phyloP scores from a whole-genome alignment of 305 asterid species.

The Fraxinus baroniana region DNA sequence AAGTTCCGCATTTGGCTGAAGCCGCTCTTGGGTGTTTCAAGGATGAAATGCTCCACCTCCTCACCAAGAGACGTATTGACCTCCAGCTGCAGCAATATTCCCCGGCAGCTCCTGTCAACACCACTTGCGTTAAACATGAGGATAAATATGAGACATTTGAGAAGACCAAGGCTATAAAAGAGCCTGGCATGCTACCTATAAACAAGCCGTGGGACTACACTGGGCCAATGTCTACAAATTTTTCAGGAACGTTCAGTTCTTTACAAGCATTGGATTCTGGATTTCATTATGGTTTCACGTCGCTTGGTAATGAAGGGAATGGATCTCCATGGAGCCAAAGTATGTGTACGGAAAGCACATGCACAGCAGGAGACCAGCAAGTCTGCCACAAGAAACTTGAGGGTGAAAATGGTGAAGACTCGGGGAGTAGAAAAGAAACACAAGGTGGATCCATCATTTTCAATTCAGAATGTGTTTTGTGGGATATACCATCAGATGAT shows the following conservation, averaged over 20 bases:
- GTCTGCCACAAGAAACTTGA: constrained; percentile 40
- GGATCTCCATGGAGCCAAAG: constrained; percentile 74
- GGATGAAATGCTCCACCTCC: constrained; percentile 97
- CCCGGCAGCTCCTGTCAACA: constrained; percentile 22
- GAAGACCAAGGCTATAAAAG: constrained; percentile 68
- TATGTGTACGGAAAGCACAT: constrained; percentile 61
- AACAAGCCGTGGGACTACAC: constrained; percentile 51
- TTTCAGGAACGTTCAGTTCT: constrained; percentile 34
- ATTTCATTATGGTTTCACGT: constrained; percentile 50
- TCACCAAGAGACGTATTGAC: constrained; percentile 78
- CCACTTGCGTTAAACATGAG: constrained; percentile 39
- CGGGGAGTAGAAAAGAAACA: constrained; percentile 41
- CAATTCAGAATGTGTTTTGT: constrained; percentile 63
- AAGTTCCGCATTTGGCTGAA: constrained; percentile 90
- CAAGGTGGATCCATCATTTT: constrained; percentile 50
- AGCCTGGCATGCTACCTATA: constrained; percentile 27
- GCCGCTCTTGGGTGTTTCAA: constrained; percentile 97
- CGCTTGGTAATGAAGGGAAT: constrained; percentile 53
- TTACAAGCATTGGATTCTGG: constrained; percentile 49
- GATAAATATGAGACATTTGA: constrained; percentile 59
- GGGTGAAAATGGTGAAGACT: constrained; percentile 40
- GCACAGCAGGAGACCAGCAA: constrained; percentile 51
- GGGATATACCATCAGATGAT: constrained; percentile 86
- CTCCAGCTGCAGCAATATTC: constrained; percentile 59
- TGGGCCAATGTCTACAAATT: constrained; percentile 37